A percentile compares a stretch with the other conserved stretches of the same genome.
These are phyloP conservation scores for Komagataella pastoris DNA, from an alignment of 805 yeast species.

Conservation along the genomic window DNA sequence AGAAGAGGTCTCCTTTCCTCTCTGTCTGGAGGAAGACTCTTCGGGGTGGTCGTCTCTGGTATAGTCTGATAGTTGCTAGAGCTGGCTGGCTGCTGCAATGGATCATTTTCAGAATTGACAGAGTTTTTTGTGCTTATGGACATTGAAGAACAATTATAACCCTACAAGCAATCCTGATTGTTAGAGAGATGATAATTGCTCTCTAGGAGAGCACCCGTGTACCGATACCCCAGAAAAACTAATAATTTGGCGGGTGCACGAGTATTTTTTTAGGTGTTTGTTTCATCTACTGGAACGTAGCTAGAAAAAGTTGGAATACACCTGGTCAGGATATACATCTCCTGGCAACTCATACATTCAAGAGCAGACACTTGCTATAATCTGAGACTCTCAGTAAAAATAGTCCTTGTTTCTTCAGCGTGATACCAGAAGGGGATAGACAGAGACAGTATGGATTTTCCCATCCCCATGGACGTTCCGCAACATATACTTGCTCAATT, in stretches of 20 bases:
- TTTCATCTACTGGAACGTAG: neutral
- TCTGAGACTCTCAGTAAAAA: neutral
- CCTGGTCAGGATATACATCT: neutral
- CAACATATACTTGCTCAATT: conserved; percentile 22
- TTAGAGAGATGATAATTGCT: neutral
- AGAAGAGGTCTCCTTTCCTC: conserved; percentile 20
- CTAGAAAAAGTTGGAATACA: too few relatives aligned
- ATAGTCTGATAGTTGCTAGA: neutral
- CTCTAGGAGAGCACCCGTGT: neutral
- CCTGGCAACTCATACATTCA: neutral
- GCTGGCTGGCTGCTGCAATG: neutral
- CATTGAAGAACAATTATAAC: neutral
- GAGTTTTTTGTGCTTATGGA: neutral
- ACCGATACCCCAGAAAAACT: neutral
- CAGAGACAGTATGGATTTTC: conserved; percentile 25
- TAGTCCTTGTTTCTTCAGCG: neutral
- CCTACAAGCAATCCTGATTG: neutral
- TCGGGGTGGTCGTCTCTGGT: neutral
- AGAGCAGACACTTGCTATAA: neutral
- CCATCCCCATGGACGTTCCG: conserved; percentile 30
- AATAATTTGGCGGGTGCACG: neutral
- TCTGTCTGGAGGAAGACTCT: conserved; percentile 6
- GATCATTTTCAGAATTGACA: neutral
- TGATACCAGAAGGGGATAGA: neutral
- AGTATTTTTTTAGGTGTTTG: neutral